phyloP scores from a whole-genome alignment of 495 filamentous ascomycete genomes.

The Talaromyces adpressus region DNA sequence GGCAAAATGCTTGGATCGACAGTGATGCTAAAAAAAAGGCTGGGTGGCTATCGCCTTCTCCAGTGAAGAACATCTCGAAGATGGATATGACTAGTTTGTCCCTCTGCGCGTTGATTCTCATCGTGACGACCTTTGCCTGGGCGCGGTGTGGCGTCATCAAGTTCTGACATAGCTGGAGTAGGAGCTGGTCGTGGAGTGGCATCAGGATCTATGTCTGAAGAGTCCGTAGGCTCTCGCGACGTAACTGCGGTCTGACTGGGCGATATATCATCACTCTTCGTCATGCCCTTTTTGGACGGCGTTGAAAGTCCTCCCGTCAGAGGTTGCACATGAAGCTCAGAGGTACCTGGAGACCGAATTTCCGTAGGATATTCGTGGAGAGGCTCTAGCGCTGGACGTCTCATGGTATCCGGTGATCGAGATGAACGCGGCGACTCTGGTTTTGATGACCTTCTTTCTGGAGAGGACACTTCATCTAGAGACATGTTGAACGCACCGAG shows the following conservation, averaged over 20 bases:
- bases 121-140: background rate
- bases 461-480: conserved; percentile 31
- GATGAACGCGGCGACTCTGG: conserved; percentile 50
- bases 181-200: conserved; percentile 8
- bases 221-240: background rate
- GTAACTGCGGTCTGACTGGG: background rate
- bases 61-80: conserved; percentile 6
- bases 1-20: background rate
- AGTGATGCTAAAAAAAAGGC: background rate
- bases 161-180: conserved; percentile 6
- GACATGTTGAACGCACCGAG: conserved; percentile 35
- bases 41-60: background rate
- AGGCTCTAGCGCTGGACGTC: background rate
- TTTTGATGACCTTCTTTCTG: conserved; percentile 34
- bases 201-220: conserved; percentile 5
- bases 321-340: background rate
- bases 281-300: background rate
- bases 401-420: conserved; percentile 35
- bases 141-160: background rate
- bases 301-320: background rate
- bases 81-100: background rate
- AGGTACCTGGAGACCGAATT: background rate
- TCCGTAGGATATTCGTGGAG: conserved; percentile 8
- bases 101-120: background rate
- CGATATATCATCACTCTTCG: background rate